Evolutionary conservation across 805 yeast genomes (phyloP).

Genomic region (Starmerella potacharoeniae): DNA sequence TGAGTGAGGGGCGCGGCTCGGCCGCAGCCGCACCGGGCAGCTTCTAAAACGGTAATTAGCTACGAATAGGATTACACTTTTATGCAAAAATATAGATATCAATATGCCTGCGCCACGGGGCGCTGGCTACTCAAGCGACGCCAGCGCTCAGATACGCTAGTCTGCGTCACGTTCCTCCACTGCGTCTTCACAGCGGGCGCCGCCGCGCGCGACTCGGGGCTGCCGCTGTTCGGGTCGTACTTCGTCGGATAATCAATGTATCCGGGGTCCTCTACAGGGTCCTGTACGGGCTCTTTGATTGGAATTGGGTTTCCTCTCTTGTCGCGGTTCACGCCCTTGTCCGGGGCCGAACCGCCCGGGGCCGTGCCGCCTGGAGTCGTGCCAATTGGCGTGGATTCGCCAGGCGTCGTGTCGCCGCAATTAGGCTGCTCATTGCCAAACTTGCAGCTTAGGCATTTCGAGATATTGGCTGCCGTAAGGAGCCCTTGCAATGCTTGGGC

Average conservation of each 20-base stretch:
- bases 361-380: background rate
- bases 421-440: background rate
- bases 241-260: background rate
- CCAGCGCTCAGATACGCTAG: background rate
- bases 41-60: no score
- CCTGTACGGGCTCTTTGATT: background rate
- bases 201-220: background rate
- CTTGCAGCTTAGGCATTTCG: background rate
- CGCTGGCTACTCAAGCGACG: background rate
- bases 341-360: background rate
- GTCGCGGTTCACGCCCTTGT: slow-evolving; percentile 1
- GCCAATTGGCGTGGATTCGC: no score
- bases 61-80: no score
- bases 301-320: background rate
- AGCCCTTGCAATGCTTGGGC: background rate
- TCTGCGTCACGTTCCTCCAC: background rate
- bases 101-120: background rate
- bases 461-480: background rate
- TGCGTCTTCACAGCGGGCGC: background rate
- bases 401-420: background rate
- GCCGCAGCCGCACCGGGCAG: no score
- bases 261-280: background rate
- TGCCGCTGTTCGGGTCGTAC: background rate
- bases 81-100: no score
- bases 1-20: no score